Evolutionary conservation across 192 early-diverging fungal species (phyloP).

Genomic region (Coemansia sp.): DNA sequence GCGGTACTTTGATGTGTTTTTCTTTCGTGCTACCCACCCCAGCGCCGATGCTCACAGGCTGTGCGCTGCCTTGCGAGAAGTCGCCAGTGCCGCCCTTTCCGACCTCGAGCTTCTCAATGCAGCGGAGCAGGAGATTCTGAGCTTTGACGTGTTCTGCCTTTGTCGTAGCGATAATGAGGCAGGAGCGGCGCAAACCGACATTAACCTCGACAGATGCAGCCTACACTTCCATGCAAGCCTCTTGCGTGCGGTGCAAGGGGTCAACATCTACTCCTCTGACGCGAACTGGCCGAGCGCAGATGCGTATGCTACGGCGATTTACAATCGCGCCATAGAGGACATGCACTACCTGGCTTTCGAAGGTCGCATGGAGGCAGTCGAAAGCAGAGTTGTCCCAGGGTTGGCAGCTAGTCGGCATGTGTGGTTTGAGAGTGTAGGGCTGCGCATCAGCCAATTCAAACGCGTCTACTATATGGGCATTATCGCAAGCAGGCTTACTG

Average conservation of each 20-base stretch:
- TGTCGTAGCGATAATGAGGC: neutral
- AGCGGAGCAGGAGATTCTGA: constrained; percentile 27
- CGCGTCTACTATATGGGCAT: constrained; percentile 25
- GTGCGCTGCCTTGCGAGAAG: neutral
- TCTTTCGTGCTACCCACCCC: constrained; percentile 16
- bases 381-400: neutral
- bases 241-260: constrained; percentile 15
- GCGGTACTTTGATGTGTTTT: constrained; percentile 35
- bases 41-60: constrained; percentile 5
- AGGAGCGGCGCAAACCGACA: neutral
- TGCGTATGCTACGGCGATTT: constrained; percentile 34
- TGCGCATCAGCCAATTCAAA: constrained; percentile 18
- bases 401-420: neutral
- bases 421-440: constrained; percentile 7
- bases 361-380: constrained; percentile 1
- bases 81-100: constrained; percentile 1
- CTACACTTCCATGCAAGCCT: constrained; percentile 38
- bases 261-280: constrained; percentile 24
- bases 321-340: constrained; percentile 40
- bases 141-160: constrained; percentile 2
- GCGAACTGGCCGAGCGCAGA: constrained; percentile 35
- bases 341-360: constrained; percentile 30
- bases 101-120: constrained; percentile 5
- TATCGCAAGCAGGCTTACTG: constrained; percentile 19
- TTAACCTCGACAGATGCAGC: constrained; percentile 12